Conservation (phyloP, 2,329 filamentous ascomycete species). For the Emmonsiellopsis sp. region DNA sequence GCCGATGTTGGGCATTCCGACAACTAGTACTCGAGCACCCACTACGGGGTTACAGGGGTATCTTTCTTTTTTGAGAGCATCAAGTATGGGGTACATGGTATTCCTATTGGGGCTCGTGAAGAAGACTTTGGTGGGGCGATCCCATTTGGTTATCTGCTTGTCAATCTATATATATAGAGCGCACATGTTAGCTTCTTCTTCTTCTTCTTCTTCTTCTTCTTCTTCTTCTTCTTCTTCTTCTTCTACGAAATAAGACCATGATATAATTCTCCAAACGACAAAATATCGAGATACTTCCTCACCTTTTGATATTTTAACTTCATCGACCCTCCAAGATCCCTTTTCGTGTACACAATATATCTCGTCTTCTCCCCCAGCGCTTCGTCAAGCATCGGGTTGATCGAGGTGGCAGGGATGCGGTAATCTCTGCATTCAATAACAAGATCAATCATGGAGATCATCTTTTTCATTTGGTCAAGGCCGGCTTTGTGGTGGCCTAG, state of each 20-base stretch:
- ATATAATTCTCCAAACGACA: too few relatives aligned
- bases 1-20: constrained; percentile 96
- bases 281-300: constrained; percentile 5
- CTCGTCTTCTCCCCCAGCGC: constrained; percentile 62
- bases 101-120: constrained; percentile 35
- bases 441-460: constrained; percentile 72
- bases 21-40: constrained; percentile 75
- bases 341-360: constrained; percentile 84
- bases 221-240: constrained; percentile 15
- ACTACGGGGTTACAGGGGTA: constrained; percentile 44
- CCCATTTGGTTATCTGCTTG: too few relatives aligned
- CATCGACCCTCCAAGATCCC: constrained; percentile 55
- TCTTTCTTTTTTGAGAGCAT: constrained; percentile 16
- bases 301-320: constrained; percentile 34
- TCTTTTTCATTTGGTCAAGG: constrained; percentile 68
- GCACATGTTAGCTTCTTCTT: constrained; percentile 25
- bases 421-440: constrained; percentile 94
- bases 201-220: constrained; percentile 34
- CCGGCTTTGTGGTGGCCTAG: constrained; percentile 85
- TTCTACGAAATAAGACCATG: constrained; percentile 11
- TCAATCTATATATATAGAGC: too few relatives aligned
- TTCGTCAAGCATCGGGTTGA: constrained; percentile 82
- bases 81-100: constrained; percentile 41
- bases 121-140: constrained; percentile 24
- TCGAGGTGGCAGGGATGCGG: constrained; percentile 76